phyloP scores from a whole-genome alignment of 1,284 basidiomycete genomes.

The Fomitopsis betulina region DNA sequence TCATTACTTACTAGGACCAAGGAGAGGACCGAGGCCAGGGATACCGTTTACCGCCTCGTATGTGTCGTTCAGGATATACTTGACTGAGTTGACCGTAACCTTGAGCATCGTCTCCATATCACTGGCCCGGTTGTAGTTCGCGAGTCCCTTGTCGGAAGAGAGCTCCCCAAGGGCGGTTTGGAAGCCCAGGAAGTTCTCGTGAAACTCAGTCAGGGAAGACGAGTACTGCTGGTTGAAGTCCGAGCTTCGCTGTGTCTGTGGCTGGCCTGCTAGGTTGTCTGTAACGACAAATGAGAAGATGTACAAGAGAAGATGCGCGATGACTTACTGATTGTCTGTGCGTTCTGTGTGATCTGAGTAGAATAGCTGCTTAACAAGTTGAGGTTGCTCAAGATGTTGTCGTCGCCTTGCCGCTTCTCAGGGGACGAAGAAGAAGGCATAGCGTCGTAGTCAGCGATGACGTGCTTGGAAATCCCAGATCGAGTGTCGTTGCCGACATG shows the following conservation, averaged over 20 bases:
- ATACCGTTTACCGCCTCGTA: slow-evolving; percentile 29
- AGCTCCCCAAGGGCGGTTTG: slow-evolving; percentile 32
- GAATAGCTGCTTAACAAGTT: slow-evolving; percentile 23
- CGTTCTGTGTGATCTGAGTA: slow-evolving; percentile 16
- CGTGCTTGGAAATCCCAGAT: not conserved
- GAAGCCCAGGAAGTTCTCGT: slow-evolving; percentile 34
- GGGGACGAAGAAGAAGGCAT: slow-evolving; percentile 6
- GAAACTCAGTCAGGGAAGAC: slow-evolving; percentile 35
- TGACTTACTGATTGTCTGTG: slow-evolving; percentile 24
- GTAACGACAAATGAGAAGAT: not conserved
- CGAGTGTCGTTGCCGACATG: not conserved
- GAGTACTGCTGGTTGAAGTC: slow-evolving; percentile 35
- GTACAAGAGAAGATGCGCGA: not conserved
- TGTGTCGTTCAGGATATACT: slow-evolving; percentile 35
- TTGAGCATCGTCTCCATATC: slow-evolving; percentile 47
- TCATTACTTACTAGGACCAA: slow-evolving; percentile 48
- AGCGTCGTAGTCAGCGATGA: slow-evolving; percentile 9
- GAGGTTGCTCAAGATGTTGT: slow-evolving; percentile 17
- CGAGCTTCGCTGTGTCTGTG: slow-evolving; percentile 12
- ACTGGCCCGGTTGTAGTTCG: slow-evolving; percentile 44
- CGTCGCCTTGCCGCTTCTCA: slow-evolving; percentile 15
- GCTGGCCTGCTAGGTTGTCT: slow-evolving; percentile 10
- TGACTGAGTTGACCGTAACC: slow-evolving; percentile 42
- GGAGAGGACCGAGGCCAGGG: slow-evolving; percentile 43
- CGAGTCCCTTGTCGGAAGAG: slow-evolving; percentile 44